Evolutionary conservation across 352 stramenopile genomes (phyloP), one percentile per base, ranked within the genome.

Genomic region (Thraustochytrium sp.): DNA sequence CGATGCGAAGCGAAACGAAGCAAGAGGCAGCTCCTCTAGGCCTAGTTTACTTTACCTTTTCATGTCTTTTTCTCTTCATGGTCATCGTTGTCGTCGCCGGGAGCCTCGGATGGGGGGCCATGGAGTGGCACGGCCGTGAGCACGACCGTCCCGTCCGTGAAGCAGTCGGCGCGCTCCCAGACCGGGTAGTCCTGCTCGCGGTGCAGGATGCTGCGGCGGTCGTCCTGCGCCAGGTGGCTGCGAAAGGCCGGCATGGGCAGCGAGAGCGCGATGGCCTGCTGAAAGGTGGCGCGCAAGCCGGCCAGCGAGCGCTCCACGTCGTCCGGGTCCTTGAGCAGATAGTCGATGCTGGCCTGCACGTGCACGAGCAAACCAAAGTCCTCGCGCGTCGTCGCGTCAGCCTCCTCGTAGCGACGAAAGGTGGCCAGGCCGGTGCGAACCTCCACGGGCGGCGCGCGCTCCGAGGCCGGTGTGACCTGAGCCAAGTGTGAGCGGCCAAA

Each of bases 321-420:
- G 8, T 65, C 68, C 26, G 68, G 46, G 31, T 80, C 68, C 26
- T 80, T 80, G 51, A 80, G 46, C 37, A 53, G 31, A 34, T 80
- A 80, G 23, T 80, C 40, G 23, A 51, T 80, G 42, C 31, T 64
- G 23, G n/a, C 68, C 9, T 11, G 5, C 8, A 80, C 42, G 48
- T 38, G 42, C 8, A 26, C 68, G 0, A 80, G 44, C 21, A 80
- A 44, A 0, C 44, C 68, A 63, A 63, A 72, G 18, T 40, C 68
- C 53, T 80, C 46, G 16, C 63, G 42, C 44, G 13, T 26, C 53
- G 4, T 44, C 18, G 18, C 26, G 23, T 34, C 31, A 2, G 26
- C 21, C 5, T 18, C 42, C 9, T 77, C 44, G 26, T 34, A 72
- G 31, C 48, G 34, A n/a, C 31, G 34, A 34, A 80, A 61, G 16